These are phyloP conservation scores for Cordyceps pruinosa DNA, from an alignment of 2,329 filamentous ascomycete genomes.

Conservation along the genomic window DNA sequence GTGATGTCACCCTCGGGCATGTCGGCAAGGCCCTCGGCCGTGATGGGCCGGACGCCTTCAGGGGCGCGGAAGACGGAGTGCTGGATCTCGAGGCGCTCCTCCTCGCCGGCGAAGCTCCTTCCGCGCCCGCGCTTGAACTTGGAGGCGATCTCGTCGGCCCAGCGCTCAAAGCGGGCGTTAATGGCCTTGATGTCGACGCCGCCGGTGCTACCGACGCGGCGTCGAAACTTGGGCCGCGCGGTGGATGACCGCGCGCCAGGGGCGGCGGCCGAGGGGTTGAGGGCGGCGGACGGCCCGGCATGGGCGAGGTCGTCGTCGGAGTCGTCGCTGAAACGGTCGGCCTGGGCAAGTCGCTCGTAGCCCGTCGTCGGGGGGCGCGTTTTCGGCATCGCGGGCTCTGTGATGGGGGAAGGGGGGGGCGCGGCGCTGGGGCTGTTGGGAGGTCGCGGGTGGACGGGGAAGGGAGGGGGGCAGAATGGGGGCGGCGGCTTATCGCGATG, in stretches of 20 bases:
- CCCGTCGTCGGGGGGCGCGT: constrained; percentile 67
- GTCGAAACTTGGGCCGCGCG: constrained; percentile 36
- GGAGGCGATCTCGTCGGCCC: constrained; percentile 96
- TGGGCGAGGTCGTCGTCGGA: constrained; percentile 58
- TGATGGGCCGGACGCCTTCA: constrained; percentile 75
- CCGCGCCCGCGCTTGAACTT: constrained; percentile 86
- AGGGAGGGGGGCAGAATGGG: too few relatives aligned
- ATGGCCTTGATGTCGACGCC: constrained; percentile 98
- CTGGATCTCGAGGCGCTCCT: constrained; percentile 89
- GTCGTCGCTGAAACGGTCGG: constrained; percentile 67
- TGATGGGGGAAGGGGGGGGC: background rate
- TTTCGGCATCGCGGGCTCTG: constrained; percentile 53
- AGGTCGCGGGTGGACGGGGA: background rate
- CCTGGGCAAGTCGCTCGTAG: constrained; percentile 79
- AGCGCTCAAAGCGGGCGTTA: constrained; percentile 87
- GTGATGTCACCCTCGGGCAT: constrained; percentile 61
- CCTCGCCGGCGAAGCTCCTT: constrained; percentile 64
- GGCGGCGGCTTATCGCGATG: background rate
- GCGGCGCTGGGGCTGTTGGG: background rate
- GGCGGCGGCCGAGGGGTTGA: constrained; percentile 47
- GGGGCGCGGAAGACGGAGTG: constrained; percentile 95
- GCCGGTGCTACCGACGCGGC: constrained; percentile 60
- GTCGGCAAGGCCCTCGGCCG: constrained; percentile 64
- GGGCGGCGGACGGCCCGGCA: constrained; percentile 45
- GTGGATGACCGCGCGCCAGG: constrained; percentile 30